A percentile compares a stretch with the other conserved stretches of the same genome.
These are phyloP conservation scores for Phytophthora sp. DNA, from an alignment of 352 stramenopile genomes.

Conservation along the genomic window DNA sequence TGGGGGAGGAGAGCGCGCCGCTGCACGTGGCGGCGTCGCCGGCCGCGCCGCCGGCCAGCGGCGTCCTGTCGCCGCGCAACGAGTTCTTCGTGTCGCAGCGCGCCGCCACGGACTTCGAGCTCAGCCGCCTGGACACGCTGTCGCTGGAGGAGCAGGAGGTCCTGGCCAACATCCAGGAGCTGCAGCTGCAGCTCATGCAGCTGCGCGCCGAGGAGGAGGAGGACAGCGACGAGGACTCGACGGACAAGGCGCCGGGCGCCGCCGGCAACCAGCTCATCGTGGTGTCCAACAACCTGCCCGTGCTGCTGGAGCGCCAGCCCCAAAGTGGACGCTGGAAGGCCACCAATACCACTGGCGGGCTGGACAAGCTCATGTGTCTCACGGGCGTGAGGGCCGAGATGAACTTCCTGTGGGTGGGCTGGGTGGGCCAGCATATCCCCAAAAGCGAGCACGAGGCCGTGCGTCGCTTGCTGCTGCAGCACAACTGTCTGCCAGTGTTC, in stretches of 20 bases:
- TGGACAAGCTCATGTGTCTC: slow-evolving; percentile 87
- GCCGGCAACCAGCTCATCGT: slow-evolving; percentile 75
- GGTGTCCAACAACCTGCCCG: slow-evolving; percentile 87
- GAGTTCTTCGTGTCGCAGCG: slow-evolving; percentile 84
- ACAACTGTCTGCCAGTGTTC: slow-evolving; percentile 91
- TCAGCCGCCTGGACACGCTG: slow-evolving; percentile 71
- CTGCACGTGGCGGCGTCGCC: slow-evolving; percentile 34
- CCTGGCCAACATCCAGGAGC: slow-evolving; percentile 89
- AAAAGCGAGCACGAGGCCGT: slow-evolving; percentile 83
- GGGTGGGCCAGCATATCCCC: slow-evolving; percentile 88
- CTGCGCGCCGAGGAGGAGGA: slow-evolving; percentile 71
- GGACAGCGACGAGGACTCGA: slow-evolving; percentile 60
- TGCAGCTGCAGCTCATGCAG: slow-evolving; percentile 87
- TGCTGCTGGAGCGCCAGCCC: slow-evolving; percentile 74
- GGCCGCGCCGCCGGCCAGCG: slow-evolving; percentile 21
- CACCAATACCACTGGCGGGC: slow-evolving; percentile 83
- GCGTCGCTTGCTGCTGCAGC: slow-evolving; percentile 75
- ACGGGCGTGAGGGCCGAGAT: slow-evolving; percentile 69
- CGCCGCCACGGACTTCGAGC: slow-evolving; percentile 64
- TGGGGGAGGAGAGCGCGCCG: slow-evolving; percentile 28
- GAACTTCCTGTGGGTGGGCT: slow-evolving; percentile 90
- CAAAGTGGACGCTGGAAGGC: slow-evolving; percentile 85
- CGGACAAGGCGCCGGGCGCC: slow-evolving; percentile 15
- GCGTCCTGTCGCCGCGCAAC: slow-evolving; percentile 61
- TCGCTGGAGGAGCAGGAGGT: slow-evolving; percentile 89